Evolutionary conservation across 768 basidiomycete genomes (phyloP), one percentile per base, ranked within the genome.

Genomic region (Kwoniella newhampshirensis): DNA sequence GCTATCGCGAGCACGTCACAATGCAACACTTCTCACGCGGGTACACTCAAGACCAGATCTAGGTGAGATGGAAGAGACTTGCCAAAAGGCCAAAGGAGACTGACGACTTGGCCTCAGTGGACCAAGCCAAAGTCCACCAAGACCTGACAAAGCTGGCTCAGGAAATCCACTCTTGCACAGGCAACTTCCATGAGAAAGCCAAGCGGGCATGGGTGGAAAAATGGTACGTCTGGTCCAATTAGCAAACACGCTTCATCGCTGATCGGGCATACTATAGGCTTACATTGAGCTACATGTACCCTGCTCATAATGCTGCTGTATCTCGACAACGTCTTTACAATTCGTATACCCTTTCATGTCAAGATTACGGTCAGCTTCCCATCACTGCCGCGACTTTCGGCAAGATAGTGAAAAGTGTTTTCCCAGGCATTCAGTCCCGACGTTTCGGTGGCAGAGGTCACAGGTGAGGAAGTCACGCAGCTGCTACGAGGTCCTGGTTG

Each of bases 371-470:
- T 49, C 88, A 92, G 59, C 89, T 88, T 50, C 89, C 93, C 72
- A 90, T 94, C 80, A 96, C 93, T 81, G 91, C 91, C 35, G 92
- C 92, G 64, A 91, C 91, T 1, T 82, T 96, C 68, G 92, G 92
- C 60, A 96, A 96, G 77, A 91, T 91, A 43, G 91, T 96, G 71
- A 83, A 91, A 61, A 83, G 89, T 52, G 92, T 90, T 76, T 96
- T 91, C 79, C 89, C 89, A 46, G 89, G 87, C 61, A 92, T 96
- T 82, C 93, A 91, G 83, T 94, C 92, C 48, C 82, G 92, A 65
- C 87, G 92, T 57, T 78, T 96, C 58, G 92, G 92, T 58, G 90
- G 90, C 57, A 81, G 92, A 78, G 91, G 91, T 48, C 92, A 94
- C 46, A 66, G 63, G 66, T 70, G 18, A n/a, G n/a, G n/a, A n/a